Percentiles rank a stretch among this genome's conserved stretches.
Conservation (phyloP, 345 rosid genomes). For the Acer campestre region DNA sequence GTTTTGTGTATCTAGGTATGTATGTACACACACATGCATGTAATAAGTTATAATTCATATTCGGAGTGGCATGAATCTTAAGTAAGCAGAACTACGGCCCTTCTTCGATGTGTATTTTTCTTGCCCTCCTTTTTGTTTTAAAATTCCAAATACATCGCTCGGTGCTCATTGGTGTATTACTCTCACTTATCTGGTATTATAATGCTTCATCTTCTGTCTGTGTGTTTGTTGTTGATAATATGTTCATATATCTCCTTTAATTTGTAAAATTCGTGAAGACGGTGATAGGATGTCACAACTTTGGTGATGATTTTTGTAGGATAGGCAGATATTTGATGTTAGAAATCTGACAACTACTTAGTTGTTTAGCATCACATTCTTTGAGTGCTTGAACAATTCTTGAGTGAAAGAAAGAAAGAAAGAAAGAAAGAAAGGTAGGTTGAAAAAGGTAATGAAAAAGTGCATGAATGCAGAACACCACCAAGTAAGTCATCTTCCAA, state of each 20-base stretch:
- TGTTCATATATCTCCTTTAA: background rate
- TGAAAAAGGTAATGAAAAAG: background rate
- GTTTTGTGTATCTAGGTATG: background rate
- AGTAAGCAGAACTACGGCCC: background rate
- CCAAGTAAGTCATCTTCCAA: background rate
- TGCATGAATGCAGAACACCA: background rate
- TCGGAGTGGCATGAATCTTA: background rate
- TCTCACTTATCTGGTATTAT: conserved; percentile 4
- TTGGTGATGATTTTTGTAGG: too few species aligned
- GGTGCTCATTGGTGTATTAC: background rate
- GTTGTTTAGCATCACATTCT: background rate
- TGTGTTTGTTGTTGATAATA: too few species aligned
- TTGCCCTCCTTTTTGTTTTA: background rate
- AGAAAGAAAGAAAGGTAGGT: conserved; percentile 3
- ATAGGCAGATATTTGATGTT: too few species aligned
- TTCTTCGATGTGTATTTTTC: background rate
- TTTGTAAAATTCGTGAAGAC: too few species aligned
- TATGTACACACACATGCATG: background rate
- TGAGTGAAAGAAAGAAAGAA: too few species aligned
- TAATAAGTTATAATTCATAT: background rate
- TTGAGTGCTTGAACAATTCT: too few species aligned
- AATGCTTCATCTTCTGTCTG: background rate
- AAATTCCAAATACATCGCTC: background rate
- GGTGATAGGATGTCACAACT: too few species aligned
- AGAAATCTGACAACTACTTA: too few species aligned